Evolutionary conservation across 768 basidiomycete species (phyloP), one percentile per base, ranked within the genome.

Genomic region (Pleurotus cornucopiae): DNA sequence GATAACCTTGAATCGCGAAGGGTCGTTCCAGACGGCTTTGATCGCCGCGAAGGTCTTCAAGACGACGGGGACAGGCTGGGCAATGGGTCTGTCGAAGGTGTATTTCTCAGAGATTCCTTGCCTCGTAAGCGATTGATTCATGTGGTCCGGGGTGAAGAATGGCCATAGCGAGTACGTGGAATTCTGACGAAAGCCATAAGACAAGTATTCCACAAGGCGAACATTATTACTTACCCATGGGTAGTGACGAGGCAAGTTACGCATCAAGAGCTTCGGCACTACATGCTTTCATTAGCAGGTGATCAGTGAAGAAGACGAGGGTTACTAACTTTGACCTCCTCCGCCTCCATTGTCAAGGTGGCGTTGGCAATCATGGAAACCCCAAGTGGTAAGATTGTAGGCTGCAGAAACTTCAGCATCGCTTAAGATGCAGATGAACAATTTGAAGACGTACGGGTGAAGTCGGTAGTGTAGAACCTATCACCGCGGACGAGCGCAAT

Each of bases 101-200:
- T 75, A 74, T 23, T 59, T 38, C 12, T 63, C 54, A 7, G 34
- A 67, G 54, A 69, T 52, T 0, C 61, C 65, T 49, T 69, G 75
- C 55, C 60, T 65, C 38, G 67, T 69, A 60, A 62, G 54, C 16
- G 41, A 45, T 4, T 70, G 60, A 55, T 71, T 64, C 73, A 75
- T 72, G 51, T 70, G 66, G 16, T 61, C 57, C 13, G 86, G 87
- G 0, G 80, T 80, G 69, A 84, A 72, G 76, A 89, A 84, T 9
- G 89, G 86, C 76, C 86, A 90, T 59, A 79, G 73, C 1, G 75
- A 80, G 62, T 88, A 86, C 13, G 74, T 67, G 11, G 79, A 82
- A 68, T 69, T 76, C 81, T 62, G 68, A 65, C 47, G 77, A n/a
- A 75, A 78, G 18, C 77, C 79, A 46, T 67, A 73, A 6, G 75